Evolutionary conservation across 371 early-diverging fungal species (phyloP).

Genomic region (Syncephalastrum racemosum): DNA sequence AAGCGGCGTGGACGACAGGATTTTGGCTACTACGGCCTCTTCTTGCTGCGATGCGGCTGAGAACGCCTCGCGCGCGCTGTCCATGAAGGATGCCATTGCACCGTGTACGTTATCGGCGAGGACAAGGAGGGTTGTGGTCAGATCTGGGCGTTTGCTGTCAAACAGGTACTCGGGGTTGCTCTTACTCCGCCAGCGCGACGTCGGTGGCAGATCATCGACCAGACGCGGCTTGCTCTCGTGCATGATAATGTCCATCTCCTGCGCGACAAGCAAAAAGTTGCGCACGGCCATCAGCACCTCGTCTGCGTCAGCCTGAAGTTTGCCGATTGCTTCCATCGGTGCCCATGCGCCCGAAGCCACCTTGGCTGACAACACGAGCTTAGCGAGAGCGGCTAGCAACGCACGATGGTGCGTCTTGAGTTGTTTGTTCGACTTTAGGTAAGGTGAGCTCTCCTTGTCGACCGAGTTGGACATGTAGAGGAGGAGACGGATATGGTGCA

Average conservation of each 20-base stretch:
- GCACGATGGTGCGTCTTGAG: slow-evolving; percentile 74
- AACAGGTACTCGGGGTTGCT: background rate
- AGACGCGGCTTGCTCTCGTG: slow-evolving; percentile 49
- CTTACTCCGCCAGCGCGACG: slow-evolving; percentile 15
- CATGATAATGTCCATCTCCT: slow-evolving; percentile 65
- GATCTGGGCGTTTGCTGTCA: slow-evolving; percentile 15
- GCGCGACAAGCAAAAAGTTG: slow-evolving; percentile 75
- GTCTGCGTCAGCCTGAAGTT: slow-evolving; percentile 38
- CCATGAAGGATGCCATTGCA: slow-evolving; percentile 35
- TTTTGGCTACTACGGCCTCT: slow-evolving; percentile 21
- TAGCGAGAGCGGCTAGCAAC: slow-evolving; percentile 78
- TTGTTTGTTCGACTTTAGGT: slow-evolving; percentile 63
- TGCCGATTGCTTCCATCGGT: slow-evolving; percentile 23
- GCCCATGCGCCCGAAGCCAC: slow-evolving; percentile 78
- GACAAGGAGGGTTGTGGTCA: slow-evolving; percentile 17
- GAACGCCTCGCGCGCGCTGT: slow-evolving; percentile 29
- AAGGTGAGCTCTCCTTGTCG: slow-evolving; percentile 63
- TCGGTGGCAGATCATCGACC: slow-evolving; percentile 9
- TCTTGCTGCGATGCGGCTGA: slow-evolving; percentile 9
- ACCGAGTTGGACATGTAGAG: slow-evolving; percentile 77
- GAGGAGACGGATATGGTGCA: slow-evolving; percentile 80
- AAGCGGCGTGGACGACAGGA: slow-evolving; percentile 56
- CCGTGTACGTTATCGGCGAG: slow-evolving; percentile 34
- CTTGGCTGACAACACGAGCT: slow-evolving; percentile 81
- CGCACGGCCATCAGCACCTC: slow-evolving; percentile 75